A percentile compares a stretch with the other conserved stretches of the same genome.
Evolutionary conservation across 1,284 basidiomycete species (phyloP).

Genomic region (Coriolopsis trogii): DNA sequence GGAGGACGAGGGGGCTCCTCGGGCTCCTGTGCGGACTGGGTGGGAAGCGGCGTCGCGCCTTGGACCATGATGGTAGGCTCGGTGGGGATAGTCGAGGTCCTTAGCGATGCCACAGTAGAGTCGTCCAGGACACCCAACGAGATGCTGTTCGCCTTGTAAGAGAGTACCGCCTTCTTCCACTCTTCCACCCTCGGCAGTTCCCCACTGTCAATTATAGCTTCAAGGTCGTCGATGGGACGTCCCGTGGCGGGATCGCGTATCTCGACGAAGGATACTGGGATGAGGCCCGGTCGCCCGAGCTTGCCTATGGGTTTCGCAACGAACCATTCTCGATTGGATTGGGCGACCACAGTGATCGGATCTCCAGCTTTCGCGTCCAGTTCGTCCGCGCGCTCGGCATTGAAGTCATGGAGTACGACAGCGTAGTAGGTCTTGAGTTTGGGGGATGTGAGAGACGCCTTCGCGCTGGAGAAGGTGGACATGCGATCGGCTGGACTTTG

Average conservation of each 20-base stretch:
- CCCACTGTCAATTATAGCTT: conserved; percentile 80
- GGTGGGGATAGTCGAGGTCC: conserved; percentile 14
- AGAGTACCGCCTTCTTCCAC: conserved; percentile 95
- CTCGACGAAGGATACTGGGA: conserved; percentile 96
- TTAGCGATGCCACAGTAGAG: conserved; percentile 12
- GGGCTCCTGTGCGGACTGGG: conserved; percentile 28
- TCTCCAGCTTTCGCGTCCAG: conserved; percentile 95
- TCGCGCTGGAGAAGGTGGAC: conserved; percentile 31
- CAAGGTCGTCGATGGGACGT: conserved; percentile 72
- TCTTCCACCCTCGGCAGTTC: conserved; percentile 95
- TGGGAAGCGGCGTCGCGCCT: conserved; percentile 32
- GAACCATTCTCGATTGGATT: conserved; percentile 90
- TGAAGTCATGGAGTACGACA: conserved; percentile 94
- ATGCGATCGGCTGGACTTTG: conserved; percentile 17
- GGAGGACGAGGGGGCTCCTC: conserved; percentile 22
- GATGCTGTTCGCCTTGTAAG: conserved; percentile 96
- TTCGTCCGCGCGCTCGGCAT: conserved; percentile 94
- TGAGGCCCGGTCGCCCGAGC: conserved; percentile 93
- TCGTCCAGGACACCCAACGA: conserved; percentile 90
- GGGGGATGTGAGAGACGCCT: conserved; percentile 26
- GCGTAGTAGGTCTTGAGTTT: conserved; percentile 83
- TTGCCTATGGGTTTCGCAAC: conserved; percentile 94
- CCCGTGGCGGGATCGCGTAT: conserved; percentile 92
- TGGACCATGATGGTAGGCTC: conserved; percentile 29
- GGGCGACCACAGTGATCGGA: conserved; percentile 88